These are phyloP conservation scores for Pythium angustatum DNA, from an alignment of 352 stramenopile genomes.

Conservation along the genomic window DNA sequence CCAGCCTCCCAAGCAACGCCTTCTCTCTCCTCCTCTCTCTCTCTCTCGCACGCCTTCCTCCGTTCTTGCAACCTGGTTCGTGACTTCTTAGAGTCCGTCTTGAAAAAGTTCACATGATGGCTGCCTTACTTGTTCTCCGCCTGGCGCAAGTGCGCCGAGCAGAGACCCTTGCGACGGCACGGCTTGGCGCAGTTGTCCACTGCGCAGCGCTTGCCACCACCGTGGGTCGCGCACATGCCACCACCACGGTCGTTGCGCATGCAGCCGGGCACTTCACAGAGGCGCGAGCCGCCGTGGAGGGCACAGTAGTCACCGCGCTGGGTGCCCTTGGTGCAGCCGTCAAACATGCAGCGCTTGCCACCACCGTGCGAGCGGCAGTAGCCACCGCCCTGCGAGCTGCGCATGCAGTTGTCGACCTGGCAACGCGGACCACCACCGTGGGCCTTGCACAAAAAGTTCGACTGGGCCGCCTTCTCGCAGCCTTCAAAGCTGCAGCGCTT, in stretches of 20 bases:
- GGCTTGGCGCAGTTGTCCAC: constrained; percentile 69
- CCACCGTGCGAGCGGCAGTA: constrained; percentile 86
- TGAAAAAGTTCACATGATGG: constrained; percentile 16
- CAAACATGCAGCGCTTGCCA: constrained; percentile 84
- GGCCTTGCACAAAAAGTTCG: constrained; percentile 86
- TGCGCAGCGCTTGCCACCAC: constrained; percentile 81
- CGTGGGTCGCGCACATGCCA: constrained; percentile 75
- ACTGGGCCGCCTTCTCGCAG: constrained; percentile 82
- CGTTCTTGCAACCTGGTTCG: constrained; percentile 31
- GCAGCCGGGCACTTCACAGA: constrained; percentile 81
- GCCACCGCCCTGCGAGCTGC: constrained; percentile 75
- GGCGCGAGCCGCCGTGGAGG: constrained; percentile 78
- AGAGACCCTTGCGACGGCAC: constrained; percentile 80
- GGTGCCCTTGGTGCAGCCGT: constrained; percentile 85
- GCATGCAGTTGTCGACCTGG: constrained; percentile 61
- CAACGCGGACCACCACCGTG: constrained; percentile 84
- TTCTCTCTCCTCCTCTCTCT: constrained; percentile 26
- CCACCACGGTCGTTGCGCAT: constrained; percentile 85
- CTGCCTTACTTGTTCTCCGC: constrained; percentile 29
- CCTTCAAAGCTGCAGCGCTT: constrained; percentile 78
- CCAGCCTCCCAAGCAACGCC: constrained; percentile 27
- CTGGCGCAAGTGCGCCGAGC: constrained; percentile 73
- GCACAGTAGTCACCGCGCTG: constrained; percentile 87
- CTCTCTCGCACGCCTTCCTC: constrained; percentile 13
- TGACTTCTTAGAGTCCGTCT: constrained; percentile 30